These are phyloP conservation scores for Gorgonomyces haynaldii DNA, from an alignment of 192 early-diverging fungal species.

Conservation along the genomic window DNA sequence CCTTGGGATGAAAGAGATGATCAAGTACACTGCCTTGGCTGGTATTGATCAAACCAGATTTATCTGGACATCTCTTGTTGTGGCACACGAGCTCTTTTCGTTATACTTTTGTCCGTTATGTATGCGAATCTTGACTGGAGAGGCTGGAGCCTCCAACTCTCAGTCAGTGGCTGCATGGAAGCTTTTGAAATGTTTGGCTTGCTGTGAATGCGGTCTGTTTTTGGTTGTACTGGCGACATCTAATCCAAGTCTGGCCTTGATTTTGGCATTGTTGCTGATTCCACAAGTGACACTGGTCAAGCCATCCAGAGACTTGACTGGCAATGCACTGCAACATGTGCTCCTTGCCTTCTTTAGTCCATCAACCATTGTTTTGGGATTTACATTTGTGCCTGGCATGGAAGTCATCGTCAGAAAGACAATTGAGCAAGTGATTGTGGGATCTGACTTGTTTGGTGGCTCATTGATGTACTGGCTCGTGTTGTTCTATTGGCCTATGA, in stretches of 20 bases:
- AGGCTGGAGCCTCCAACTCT: conserved; percentile 11
- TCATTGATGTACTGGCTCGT: conserved; percentile 22
- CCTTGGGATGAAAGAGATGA: neutral
- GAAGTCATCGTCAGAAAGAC: too few species aligned
- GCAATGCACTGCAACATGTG: conserved; percentile 10
- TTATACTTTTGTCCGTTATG: conserved; percentile 18
- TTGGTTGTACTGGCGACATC: conserved; percentile 22
- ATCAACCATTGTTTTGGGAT: conserved; percentile 11
- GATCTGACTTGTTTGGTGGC: conserved; percentile 23
- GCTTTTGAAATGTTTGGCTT: conserved; percentile 26
- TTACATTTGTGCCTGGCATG: conserved; percentile 4
- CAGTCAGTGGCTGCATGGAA: conserved; percentile 18
- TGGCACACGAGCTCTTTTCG: conserved; percentile 6
- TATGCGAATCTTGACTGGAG: conserved; percentile 15
- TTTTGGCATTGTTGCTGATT: conserved; percentile 24
- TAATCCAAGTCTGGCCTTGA: conserved; percentile 29
- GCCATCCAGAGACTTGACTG: conserved; percentile 3
- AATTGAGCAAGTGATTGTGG: neutral
- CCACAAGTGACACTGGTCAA: conserved; percentile 17
- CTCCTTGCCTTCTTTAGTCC: conserved; percentile 16
- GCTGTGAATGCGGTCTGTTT: conserved; percentile 13
- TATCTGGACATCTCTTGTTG: neutral
- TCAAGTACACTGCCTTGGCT: neutral
- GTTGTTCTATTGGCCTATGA: conserved; percentile 28
- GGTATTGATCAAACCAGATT: conserved; percentile 2